Conservation (phyloP, 2,329 filamentous ascomycete species). For the Monosporascus sp. region DNA sequence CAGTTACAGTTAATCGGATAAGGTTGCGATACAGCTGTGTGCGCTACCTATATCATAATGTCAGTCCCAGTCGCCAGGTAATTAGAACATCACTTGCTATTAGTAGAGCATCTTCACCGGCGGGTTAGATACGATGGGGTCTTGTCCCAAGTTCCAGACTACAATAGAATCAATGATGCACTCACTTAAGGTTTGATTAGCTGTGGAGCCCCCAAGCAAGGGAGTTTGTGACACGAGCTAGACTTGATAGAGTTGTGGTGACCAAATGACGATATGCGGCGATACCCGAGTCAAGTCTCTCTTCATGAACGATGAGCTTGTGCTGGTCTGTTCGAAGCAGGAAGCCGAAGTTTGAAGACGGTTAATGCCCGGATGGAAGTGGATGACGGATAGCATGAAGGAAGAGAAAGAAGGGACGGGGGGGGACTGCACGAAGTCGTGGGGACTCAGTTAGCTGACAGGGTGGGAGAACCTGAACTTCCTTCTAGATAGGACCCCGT, state of each 20-base stretch:
- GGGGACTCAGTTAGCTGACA: neutral
- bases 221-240: constrained; percentile 20
- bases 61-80: neutral
- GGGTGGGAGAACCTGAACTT: neutral
- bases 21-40: constrained; percentile 4
- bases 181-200: constrained; percentile 26
- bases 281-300: neutral
- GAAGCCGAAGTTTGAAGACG: neutral
- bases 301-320: neutral
- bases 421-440: neutral
- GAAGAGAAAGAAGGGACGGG: neutral
- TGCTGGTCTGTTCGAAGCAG: neutral
- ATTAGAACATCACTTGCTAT: constrained; percentile 6
- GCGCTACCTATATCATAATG: neutral
- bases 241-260: neutral
- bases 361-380: neutral
- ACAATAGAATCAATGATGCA: constrained; percentile 12
- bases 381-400: neutral
- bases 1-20: constrained; percentile 13
- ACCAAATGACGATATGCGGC: neutral
- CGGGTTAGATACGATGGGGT: constrained; percentile 2
- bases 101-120: constrained; percentile 8
- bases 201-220: constrained; percentile 27
- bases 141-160: neutral
- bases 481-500: neutral